Percentiles rank a stretch among this genome's conserved stretches.
Evolutionary conservation across 225 moss, liverwort and hornwort species (phyloP).

Genomic region (Climacium dendroides): DNA sequence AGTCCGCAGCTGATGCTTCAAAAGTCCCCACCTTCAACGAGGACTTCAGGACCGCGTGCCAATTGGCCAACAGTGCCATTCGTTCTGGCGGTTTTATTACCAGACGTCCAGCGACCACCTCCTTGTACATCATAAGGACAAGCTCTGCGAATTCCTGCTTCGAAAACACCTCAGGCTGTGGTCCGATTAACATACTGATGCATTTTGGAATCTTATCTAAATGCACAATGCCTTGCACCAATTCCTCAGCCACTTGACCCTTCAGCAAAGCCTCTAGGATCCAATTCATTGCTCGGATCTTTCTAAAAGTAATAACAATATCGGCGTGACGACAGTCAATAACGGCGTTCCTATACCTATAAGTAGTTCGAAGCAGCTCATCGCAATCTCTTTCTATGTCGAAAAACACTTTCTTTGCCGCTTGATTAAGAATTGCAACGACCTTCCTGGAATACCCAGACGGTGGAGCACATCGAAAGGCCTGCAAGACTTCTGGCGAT

Average conservation of each 20-base stretch:
- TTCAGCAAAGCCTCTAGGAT: background rate
- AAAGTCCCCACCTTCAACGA: background rate
- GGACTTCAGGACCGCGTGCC: background rate
- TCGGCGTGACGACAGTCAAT: too few species aligned
- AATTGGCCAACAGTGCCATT: background rate
- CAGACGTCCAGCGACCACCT: background rate
- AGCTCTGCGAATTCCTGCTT: background rate
- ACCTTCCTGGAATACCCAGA: background rate
- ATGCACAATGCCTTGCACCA: background rate
- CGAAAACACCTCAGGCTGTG: too few species aligned
- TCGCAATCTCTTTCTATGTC: background rate
- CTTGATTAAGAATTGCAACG: background rate
- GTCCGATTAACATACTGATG: too few species aligned
- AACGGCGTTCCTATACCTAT: too few species aligned
- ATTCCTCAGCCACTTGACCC: background rate
- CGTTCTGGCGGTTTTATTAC: background rate
- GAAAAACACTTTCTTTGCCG: background rate
- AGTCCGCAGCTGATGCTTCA: background rate
- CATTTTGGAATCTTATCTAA: background rate
- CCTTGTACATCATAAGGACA: background rate
- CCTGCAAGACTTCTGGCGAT: background rate
- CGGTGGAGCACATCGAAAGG: background rate
- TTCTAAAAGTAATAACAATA: too few species aligned
- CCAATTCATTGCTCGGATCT: background rate
- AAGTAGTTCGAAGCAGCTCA: too few species aligned